Evolutionary conservation across 2,329 filamentous ascomycete species (phyloP).

Genomic region (Ophiostoma populinum): DNA sequence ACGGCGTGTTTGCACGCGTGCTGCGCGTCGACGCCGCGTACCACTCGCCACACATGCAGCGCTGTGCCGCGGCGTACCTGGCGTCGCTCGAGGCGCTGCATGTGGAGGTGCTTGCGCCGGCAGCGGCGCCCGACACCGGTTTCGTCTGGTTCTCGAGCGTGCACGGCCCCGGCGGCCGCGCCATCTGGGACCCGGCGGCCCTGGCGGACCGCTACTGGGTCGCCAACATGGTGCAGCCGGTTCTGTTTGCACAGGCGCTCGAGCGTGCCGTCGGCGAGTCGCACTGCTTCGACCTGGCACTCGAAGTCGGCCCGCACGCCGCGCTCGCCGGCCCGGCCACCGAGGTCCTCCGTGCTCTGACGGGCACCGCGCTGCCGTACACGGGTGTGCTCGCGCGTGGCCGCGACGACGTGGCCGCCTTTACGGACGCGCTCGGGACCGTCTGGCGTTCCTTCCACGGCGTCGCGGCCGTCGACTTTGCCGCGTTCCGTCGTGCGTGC

Average conservation of each 20-base stretch:
- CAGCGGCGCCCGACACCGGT: constrained; percentile 4
- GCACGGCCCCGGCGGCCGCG: constrained; percentile 12
- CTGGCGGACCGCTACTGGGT: constrained; percentile 16
- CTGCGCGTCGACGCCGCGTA: constrained; percentile 29
- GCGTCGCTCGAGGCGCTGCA: constrained; percentile 15
- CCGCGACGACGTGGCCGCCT: constrained; percentile 7
- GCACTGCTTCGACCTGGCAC: constrained; percentile 8
- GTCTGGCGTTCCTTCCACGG: constrained; percentile 8
- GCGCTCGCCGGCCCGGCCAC: constrained; percentile 12
- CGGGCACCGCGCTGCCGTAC: constrained; percentile 7
- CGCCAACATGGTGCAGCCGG: constrained; percentile 16
- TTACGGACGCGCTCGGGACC: constrained; percentile 6
- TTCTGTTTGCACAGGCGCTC: constrained; percentile 15
- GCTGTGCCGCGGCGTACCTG: constrained; percentile 19
- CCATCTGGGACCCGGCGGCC: constrained; percentile 4
- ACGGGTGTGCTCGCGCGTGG: constrained; percentile 7
- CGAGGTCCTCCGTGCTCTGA: constrained; percentile 13
- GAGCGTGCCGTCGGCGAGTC: constrained; percentile 6
- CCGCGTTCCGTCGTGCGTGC: constrained; percentile 7
- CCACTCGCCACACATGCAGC: constrained; percentile 30
- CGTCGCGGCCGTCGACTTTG: constrained; percentile 8
- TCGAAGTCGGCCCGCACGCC: constrained; percentile 17
- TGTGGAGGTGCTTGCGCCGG: constrained; percentile 12
- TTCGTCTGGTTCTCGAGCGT: constrained; percentile 25
- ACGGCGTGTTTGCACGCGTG: constrained; percentile 18